Base-by-base conservation (phyloP, 352 stramenopile species). In the Pythium brachiatum region DNA sequence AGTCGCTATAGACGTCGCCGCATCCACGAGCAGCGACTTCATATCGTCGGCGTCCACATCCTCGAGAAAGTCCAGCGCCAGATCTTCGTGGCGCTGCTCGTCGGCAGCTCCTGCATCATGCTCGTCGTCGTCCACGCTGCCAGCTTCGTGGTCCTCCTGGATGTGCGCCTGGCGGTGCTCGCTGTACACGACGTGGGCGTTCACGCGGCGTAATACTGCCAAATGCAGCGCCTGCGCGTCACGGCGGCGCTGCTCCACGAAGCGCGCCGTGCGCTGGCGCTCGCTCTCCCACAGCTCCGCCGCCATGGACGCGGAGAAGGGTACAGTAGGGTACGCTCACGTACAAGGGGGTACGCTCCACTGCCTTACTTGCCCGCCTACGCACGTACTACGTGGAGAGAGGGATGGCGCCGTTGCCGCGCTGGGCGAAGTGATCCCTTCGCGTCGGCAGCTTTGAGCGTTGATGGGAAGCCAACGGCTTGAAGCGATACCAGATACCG, bases 11-110 rank as follows among this genome's bases (percentile, higher is more conserved):
- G 61, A 57, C 12, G 60, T 60, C 9, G 66, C 75, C 48, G 81
- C 76, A 1, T 68, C 67, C 34, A 86, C 70, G 36, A 89, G 54
- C 51, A 92, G 43, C 56, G 69, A 62, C 23, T 62, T 75, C 61
- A 92, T 81, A 57, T 90, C 82, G 7, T 78, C 58, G 21, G 63
- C 65, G 44, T 87, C 61, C 21, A 92, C 68, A 43, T 77, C 76
- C 2, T 52, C 62, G 34, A 92, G 57, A 52, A 92, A 92, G 27
- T 82, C 77, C 6, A 92, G 69, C 57, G 64, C 67, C 27, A 80
- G 47, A 13, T 75, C 64, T 15, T 53, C 39, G 12, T 9, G 55
- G 48, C 16, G 31, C 20, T 44, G 18, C 29, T 69, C 54, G 6
- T 69, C 66, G 9, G 73, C 67, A n/a, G 16, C 38, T n/a, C 16